A percentile compares a stretch with the other conserved stretches of the same genome.
These are phyloP conservation scores for Persicaria maculosa DNA, from an alignment of 148 eudicot genomes.

Conservation along the genomic window DNA sequence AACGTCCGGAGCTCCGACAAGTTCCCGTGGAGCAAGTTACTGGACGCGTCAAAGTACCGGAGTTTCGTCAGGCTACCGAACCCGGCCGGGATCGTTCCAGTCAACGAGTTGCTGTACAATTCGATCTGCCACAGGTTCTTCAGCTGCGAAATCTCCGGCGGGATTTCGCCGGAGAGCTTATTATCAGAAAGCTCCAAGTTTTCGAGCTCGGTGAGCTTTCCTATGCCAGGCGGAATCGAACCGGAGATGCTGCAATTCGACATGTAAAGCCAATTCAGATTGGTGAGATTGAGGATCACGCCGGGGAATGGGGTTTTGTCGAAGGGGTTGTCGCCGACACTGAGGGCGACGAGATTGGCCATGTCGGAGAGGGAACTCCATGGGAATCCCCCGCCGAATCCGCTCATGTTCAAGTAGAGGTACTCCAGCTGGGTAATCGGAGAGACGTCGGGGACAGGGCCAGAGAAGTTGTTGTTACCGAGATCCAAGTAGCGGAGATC, in stretches of 20 bases:
- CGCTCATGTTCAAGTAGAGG: slow-evolving; percentile 50
- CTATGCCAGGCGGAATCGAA: slow-evolving; percentile 66
- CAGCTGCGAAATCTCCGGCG: slow-evolving; percentile 34
- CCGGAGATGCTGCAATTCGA: slow-evolving; percentile 46
- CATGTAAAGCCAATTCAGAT: slow-evolving; percentile 19
- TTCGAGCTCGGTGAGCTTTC: slow-evolving; percentile 22
- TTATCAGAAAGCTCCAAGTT: slow-evolving; percentile 48
- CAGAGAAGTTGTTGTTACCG: slow-evolving; percentile 38
- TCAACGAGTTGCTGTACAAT: slow-evolving; percentile 37
- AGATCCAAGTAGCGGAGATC: slow-evolving; percentile 38
- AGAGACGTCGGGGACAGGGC: slow-evolving; percentile 28
- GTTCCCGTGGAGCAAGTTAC: slow-evolving; percentile 32
- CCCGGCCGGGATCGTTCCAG: slow-evolving; percentile 38
- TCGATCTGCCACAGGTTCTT: slow-evolving; percentile 37
- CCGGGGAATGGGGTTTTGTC: slow-evolving; percentile 48
- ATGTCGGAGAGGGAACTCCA: slow-evolving; percentile 34
- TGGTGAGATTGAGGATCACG: slow-evolving; percentile 15
- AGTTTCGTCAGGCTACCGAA: slow-evolving; percentile 46
- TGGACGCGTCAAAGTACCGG: slow-evolving; percentile 35
- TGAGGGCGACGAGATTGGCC: slow-evolving; percentile 39
- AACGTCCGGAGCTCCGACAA: slow-evolving; percentile 31
- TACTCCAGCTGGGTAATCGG: slow-evolving; percentile 21
- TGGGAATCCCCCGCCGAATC: slow-evolving; percentile 48
- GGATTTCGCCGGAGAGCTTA: slow-evolving; percentile 39
- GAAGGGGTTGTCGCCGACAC: slow-evolving; percentile 72